Evolutionary conservation across 2,329 filamentous ascomycete species (phyloP).

Genomic region (Sporothrix mexicana): DNA sequence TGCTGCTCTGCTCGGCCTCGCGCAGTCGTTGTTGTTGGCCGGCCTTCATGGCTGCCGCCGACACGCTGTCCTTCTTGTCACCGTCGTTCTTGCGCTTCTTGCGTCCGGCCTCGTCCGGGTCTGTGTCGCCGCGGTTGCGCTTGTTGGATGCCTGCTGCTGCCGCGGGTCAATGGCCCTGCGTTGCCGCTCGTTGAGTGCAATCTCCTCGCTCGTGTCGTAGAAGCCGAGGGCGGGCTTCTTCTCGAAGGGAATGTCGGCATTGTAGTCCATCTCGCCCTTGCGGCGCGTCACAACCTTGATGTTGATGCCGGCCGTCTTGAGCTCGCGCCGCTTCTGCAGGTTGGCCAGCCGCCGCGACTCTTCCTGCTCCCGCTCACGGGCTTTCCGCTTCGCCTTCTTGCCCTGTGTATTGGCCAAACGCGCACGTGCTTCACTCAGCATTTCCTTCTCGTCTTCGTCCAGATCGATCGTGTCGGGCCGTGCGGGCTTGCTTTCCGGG

Average conservation of each 20-base stretch:
- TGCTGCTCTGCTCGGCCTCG: constrained; percentile 96
- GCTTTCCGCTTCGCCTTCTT: constrained; percentile 99
- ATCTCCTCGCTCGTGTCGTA: constrained; percentile 91
- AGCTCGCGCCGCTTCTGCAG: constrained; percentile 95
- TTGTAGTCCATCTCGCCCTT: constrained; percentile 99
- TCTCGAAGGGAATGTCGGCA: constrained; percentile 97
- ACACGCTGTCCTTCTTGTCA: constrained; percentile 79
- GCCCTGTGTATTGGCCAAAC: constrained; percentile 95
- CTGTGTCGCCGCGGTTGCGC: constrained; percentile 84
- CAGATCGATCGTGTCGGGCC: constrained; percentile 95
- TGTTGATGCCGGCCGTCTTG: constrained; percentile 97
- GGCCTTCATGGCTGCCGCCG: constrained; percentile 84
- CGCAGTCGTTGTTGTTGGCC: constrained; percentile 93
- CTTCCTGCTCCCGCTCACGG: constrained; percentile 91
- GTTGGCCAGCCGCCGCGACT: constrained; percentile 85
- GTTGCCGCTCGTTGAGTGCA: constrained; percentile 78
- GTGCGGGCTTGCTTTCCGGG: constrained; percentile 92
- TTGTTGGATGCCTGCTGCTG: constrained; percentile 85
- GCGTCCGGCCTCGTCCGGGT: constrained; percentile 49
- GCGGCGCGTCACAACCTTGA: constrained; percentile 90
- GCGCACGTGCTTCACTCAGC: constrained; percentile 94
- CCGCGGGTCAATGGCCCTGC: constrained; percentile 85
- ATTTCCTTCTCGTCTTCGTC: constrained; percentile 99
- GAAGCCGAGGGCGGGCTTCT: constrained; percentile 84
- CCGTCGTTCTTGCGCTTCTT: constrained; percentile 89